Base-by-base conservation (phyloP, 1,284 basidiomycete species). In the Caloboletus firmus region DNA sequence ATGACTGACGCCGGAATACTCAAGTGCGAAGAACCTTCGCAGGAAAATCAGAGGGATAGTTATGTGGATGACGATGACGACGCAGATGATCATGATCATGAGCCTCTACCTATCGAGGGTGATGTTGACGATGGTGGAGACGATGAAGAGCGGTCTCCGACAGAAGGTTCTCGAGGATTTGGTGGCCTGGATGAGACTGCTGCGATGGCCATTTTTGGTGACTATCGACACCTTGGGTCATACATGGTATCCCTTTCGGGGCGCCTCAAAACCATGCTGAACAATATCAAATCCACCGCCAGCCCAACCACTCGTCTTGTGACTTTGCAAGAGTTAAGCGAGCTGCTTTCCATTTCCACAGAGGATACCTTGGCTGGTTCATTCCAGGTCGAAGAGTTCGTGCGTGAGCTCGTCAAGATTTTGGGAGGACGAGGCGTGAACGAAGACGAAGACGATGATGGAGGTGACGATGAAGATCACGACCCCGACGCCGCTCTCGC, bases 341-440 rank as follows among this genome's bases (percentile, higher is more conserved):
- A 99, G 69, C 72, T 98, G 42, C 85, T 99, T 52, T 93, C 93
- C 59, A 95, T 99, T 74, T 94, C 93, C 72, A 98, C 94, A 8
- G 96, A 99, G 74, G 97, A 99, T 71, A 98, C 94, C 1, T 79
- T 99, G 40, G 91, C 93, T 15, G 95, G 94, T 42, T 96, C 91
- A 35, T 96, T 99, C 75, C 93, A 92, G 59, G 89, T 95, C 28
- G 93, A 96, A 64, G 83, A 87, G 15, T 98, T 95, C 69, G 93
- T 96, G 40, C 85, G 87, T 62, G 97, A 98, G 72, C 83, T 99
- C 43, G 88, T 99, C 59, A 86, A 87, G 67, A 94, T 98, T 60
- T 79, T 99, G 44, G 91, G 92, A 30, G 97, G 97, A 24, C 85
- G 84, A 36, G 88, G 86, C 48, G 80, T 76, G 49, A 82, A 83